Conservation (phyloP, 2,329 filamentous ascomycete species). For the Shiraia bambusicola region DNA sequence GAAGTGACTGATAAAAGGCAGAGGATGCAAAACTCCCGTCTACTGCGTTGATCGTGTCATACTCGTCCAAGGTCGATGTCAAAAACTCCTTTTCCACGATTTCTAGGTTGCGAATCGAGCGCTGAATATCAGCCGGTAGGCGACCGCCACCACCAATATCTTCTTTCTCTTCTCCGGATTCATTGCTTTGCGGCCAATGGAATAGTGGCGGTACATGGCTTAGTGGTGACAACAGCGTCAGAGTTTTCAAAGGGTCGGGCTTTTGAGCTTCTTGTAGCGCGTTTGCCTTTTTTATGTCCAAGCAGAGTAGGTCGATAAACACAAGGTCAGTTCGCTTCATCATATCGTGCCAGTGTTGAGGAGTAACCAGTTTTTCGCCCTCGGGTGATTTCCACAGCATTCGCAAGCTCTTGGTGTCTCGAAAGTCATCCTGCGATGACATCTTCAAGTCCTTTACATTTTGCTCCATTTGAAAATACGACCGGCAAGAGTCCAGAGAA, state of each 20-base stretch:
- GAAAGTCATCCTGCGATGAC: background rate
- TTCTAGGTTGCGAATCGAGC: constrained; percentile 20
- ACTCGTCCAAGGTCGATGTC: constrained; percentile 11
- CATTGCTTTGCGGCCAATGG: constrained; percentile 19
- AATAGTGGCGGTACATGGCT: constrained; percentile 29
- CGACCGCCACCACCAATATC: background rate
- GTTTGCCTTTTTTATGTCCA: constrained; percentile 4
- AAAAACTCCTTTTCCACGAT: constrained; percentile 27
- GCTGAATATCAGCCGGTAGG: constrained; percentile 1
- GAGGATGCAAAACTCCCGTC: constrained; percentile 29
- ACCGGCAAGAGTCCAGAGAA: constrained; percentile 20
- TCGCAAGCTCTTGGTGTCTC: constrained; percentile 3
- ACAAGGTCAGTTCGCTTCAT: constrained; percentile 15
- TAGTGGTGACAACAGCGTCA: background rate
- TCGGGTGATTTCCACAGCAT: constrained; percentile 8
- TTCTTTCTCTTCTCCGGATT: background rate
- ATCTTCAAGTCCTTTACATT: constrained; percentile 22
- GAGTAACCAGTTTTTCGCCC: constrained; percentile 9
- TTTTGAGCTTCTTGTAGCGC: background rate
- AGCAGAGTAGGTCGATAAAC: constrained; percentile 23
- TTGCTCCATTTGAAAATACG: constrained; percentile 37
- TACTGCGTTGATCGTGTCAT: constrained; percentile 10
- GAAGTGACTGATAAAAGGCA: constrained; percentile 26
- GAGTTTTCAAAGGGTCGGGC: background rate
- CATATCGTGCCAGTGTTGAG: constrained; percentile 25